Evolutionary conservation across 805 yeast species (phyloP).

Genomic region (Kuraishia hungarica): DNA sequence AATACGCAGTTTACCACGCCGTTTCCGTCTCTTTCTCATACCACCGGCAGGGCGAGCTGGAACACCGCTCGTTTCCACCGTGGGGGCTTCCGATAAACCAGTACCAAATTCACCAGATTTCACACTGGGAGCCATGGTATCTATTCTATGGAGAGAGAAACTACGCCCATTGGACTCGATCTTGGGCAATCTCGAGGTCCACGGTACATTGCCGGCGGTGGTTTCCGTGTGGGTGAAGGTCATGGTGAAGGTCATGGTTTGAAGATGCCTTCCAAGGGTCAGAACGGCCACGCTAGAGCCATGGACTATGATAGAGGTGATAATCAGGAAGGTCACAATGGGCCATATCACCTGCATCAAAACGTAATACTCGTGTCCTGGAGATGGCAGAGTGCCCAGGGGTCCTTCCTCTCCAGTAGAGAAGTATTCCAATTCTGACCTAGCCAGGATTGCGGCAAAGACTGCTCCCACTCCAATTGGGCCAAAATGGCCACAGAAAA

Average conservation of each 20-base stretch:
- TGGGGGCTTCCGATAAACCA: conserved; percentile 5
- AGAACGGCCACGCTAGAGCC: conserved; percentile 53
- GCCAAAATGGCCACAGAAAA: conserved; percentile 93
- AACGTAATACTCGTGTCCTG: conserved; percentile 16
- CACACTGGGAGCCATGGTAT: conserved; percentile 39
- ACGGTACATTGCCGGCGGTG: conserved; percentile 44
- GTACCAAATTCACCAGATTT: conserved; percentile 10
- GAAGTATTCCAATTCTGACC: conserved; percentile 24
- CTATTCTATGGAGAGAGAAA: conserved; percentile 76
- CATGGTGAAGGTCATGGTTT: conserved; percentile 89
- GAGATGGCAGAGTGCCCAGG: conserved; percentile 18
- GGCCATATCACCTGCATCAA: conserved; percentile 37
- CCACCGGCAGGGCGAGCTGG: conserved; percentile 72
- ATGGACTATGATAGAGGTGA: conserved; percentile 50
- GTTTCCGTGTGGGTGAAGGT: conserved; percentile 69
- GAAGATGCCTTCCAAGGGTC: conserved; percentile 75
- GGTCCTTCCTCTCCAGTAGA: conserved; percentile 28
- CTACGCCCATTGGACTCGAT: conserved; percentile 66
- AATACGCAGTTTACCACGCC: conserved; percentile 8
- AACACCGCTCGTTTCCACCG: conserved; percentile 17
- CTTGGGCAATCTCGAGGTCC: conserved; percentile 83
- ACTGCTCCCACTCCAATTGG: conserved; percentile 64
- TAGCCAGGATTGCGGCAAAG: conserved; percentile 25
- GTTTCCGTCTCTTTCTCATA: conserved; percentile 37
- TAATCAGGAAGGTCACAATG: conserved; percentile 40